Evolutionary conservation across 2,329 filamentous ascomycete genomes (phyloP), one percentile per base, ranked within the genome.

Genomic region (Stagonosporopsis rhizophila): DNA sequence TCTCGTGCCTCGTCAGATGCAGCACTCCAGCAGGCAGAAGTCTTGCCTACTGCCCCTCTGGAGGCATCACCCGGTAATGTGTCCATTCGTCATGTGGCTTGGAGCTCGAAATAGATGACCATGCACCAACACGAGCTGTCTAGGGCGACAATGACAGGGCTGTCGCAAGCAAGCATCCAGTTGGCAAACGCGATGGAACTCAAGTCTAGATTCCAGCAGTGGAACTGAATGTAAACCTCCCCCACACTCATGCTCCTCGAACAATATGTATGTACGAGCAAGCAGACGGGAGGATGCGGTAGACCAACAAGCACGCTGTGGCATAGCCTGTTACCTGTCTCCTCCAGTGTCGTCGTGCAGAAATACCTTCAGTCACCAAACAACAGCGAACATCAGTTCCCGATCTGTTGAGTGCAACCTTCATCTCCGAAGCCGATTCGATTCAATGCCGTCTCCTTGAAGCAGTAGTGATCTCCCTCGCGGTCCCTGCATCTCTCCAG

Each of bases 1-100:
- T 41, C 51, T 34, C 25, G 52, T 48, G 35, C 39, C 35, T 54
- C 49, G 45, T 47, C 49, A 52, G 35, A 25, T 25, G 32, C 44
- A 38, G 45, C 30, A 15, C 7, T 22, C n/a, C 25, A 39, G 28
- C 57, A 64, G 60, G 60, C 62, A 63, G 56, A 63, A 58, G 49
- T 57, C 50, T 61, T 59, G 56, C 22, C 38, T 52, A 41, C 39
- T 53, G 38, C 46, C 25, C 49, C 12, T 11, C 40, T 41, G 20
- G 11, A 2, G 38, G 46, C 37, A 42, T 51, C 53, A 56, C 42
- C 41, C 20, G 35, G 37, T 38, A 23, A 51, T 51, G 41, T 47
- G 53, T 56, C 47, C 53, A 35, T 46, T 45, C 25, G 47, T 38
- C 35, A 38, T 38, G 35, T 38, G 35, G 35, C 35, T 19, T 19